Conservation (phyloP, 257 asterid species). For the Voacanga thouarsii region DNA sequence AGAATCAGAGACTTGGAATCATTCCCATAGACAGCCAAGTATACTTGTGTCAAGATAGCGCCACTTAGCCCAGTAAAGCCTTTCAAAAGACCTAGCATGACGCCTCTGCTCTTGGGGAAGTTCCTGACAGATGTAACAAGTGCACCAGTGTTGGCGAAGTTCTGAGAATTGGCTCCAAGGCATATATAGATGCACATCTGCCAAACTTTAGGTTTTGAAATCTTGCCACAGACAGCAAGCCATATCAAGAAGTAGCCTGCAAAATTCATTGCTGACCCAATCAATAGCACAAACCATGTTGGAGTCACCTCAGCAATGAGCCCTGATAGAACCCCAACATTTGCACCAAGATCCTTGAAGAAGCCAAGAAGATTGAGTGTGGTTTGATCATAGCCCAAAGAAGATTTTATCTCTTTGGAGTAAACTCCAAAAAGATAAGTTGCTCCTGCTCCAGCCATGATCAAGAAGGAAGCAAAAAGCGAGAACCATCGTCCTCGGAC, state of each 20-base stretch:
- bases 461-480: constrained; percentile 70
- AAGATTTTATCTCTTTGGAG: constrained; percentile 67
- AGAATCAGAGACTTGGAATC: constrained; percentile 67
- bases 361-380: constrained; percentile 76
- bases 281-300: constrained; percentile 67
- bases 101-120: constrained; percentile 69
- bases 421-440: constrained; percentile 76
- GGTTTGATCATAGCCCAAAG: constrained; percentile 75
- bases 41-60: constrained; percentile 72
- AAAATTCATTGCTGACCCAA: constrained; percentile 75
- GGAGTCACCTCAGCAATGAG: constrained; percentile 76
- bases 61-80: constrained; percentile 86
- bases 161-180: constrained; percentile 81
- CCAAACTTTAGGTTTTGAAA: constrained; percentile 61
- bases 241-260: constrained; percentile 80
- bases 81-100: constrained; percentile 60
- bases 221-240: constrained; percentile 49
- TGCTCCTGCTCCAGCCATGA: constrained; percentile 96
- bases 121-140: constrained; percentile 72
- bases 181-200: constrained; percentile 77
- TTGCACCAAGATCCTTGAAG: constrained; percentile 82
- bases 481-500: constrained; percentile 79
- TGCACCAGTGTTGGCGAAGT: constrained; percentile 84
- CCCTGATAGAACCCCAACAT: constrained; percentile 78
- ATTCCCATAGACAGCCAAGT: constrained; percentile 70